Conservation (phyloP, 2,329 filamentous ascomycete species). For the Rutstroemia sp. region DNA sequence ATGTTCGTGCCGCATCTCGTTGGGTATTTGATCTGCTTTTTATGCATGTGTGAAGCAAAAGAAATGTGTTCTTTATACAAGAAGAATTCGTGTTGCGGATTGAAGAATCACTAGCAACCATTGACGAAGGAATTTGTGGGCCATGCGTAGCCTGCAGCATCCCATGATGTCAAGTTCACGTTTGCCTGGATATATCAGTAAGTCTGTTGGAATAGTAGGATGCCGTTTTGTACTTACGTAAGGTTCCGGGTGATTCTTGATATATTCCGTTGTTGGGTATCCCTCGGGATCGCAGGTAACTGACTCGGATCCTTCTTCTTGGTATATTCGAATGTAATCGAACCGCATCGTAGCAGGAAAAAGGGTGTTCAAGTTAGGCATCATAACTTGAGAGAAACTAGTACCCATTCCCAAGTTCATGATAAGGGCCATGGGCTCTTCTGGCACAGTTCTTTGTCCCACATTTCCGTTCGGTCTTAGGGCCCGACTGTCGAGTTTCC, state of each 20-base stretch:
- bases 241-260: constrained; percentile 50
- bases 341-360: constrained; percentile 60
- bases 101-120: constrained; percentile 34
- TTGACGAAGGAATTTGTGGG: constrained; percentile 56
- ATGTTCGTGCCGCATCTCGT: constrained; percentile 8
- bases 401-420: constrained; percentile 65
- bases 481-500: constrained; percentile 52
- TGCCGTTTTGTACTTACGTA: constrained; percentile 39
- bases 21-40: constrained; percentile 9
- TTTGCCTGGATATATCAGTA: constrained; percentile 37
- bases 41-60: constrained; percentile 6
- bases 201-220: neutral
- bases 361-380: constrained; percentile 44
- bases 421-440: constrained; percentile 61
- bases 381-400: constrained; percentile 55
- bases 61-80: constrained; percentile 19
- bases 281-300: constrained; percentile 62
- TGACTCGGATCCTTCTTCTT: constrained; percentile 42
- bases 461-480: constrained; percentile 64
- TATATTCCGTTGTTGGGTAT: constrained; percentile 62
- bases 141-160: constrained; percentile 46
- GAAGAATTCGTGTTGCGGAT: constrained; percentile 1
- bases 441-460: constrained; percentile 55
- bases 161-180: constrained; percentile 55
- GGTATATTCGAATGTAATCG: constrained; percentile 66